phyloP scores from a whole-genome alignment of 106 monocot genomes.

The Platanthera zijinensis region DNA sequence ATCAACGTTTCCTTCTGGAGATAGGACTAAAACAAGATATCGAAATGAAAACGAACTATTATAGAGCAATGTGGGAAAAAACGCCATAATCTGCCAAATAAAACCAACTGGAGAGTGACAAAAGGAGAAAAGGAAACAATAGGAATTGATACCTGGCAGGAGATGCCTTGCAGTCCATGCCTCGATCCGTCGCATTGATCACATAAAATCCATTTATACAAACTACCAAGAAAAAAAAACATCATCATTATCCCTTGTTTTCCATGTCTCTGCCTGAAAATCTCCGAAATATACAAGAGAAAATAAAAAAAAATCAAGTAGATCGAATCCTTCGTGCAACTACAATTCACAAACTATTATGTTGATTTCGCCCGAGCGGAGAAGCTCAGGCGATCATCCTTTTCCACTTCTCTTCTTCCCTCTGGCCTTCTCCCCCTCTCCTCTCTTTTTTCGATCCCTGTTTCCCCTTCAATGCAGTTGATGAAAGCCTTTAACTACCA shows the following conservation, averaged over 20 bases:
- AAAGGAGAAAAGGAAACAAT: not conserved
- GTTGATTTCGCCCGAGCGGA: not conserved
- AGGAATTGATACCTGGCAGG: not conserved
- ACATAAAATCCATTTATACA: not conserved
- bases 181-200: constrained; percentile 6
- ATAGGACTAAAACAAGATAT: not conserved
- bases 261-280: not conserved
- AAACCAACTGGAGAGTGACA: not conserved
- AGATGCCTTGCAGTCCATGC: constrained; percentile 1
- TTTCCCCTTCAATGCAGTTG: not conserved
- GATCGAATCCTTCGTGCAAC: not conserved
- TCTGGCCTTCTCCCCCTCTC: not conserved
- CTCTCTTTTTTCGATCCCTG: not conserved
- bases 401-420: not conserved
- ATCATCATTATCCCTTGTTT: not conserved
- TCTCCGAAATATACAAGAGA: not conserved
- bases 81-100: too few species aligned
- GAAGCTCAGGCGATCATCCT: not conserved
- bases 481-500: not conserved
- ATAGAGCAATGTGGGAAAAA: not conserved
- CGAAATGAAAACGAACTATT: not conserved
- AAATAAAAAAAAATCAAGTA: not conserved
- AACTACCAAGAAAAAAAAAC: not conserved
- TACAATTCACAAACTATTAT: not conserved
- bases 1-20: not conserved